phyloP scores from a whole-genome alignment of 1,139 yeast genomes.

The Protomyces gravidus region DNA sequence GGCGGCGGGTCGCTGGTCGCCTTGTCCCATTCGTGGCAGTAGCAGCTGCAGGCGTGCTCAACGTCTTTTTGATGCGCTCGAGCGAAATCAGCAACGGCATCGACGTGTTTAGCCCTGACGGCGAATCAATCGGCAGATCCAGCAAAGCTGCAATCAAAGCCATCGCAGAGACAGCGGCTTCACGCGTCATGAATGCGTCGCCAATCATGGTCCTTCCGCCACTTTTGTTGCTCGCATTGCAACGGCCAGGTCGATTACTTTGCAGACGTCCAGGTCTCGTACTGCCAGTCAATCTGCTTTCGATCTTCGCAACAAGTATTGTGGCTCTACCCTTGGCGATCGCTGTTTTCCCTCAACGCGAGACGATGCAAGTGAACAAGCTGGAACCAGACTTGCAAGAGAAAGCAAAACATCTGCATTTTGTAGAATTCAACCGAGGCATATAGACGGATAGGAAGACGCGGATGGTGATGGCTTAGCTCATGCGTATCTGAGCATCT shows the following conservation, averaged over 20 bases:
- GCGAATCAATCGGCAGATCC: slow-evolving; percentile 66
- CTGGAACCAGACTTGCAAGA: slow-evolving; percentile 6
- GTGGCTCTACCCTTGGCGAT: slow-evolving; percentile 89
- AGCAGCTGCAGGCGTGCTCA: slow-evolving; percentile 90
- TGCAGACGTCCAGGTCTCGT: slow-evolving; percentile 44
- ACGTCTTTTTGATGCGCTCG: slow-evolving; percentile 90
- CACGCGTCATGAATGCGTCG: slow-evolving; percentile 91
- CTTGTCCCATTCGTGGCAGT: slow-evolving; percentile 97
- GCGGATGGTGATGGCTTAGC: too few relatives aligned
- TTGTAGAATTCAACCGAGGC: slow-evolving; percentile 24
- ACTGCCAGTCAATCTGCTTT: slow-evolving; percentile 68
- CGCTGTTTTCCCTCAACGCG: slow-evolving; percentile 70
- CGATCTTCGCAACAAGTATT: slow-evolving; percentile 79
- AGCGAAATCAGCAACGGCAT: slow-evolving; percentile 87
- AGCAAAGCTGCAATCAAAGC: slow-evolving; percentile 84
- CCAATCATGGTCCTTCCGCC: slow-evolving; percentile 98
- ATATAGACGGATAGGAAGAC: slow-evolving; percentile 2
- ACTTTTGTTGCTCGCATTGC: slow-evolving; percentile 68
- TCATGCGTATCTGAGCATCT: too few relatives aligned
- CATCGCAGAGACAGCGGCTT: slow-evolving; percentile 94
- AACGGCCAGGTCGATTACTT: slow-evolving; percentile 53
- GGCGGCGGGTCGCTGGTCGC: slow-evolving; percentile 72
- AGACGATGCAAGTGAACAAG: neutral
- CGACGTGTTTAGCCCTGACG: slow-evolving; percentile 49
- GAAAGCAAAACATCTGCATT: neutral